Base-by-base conservation (phyloP, 768 basidiomycete genomes). In the Boletus coccyginus region DNA sequence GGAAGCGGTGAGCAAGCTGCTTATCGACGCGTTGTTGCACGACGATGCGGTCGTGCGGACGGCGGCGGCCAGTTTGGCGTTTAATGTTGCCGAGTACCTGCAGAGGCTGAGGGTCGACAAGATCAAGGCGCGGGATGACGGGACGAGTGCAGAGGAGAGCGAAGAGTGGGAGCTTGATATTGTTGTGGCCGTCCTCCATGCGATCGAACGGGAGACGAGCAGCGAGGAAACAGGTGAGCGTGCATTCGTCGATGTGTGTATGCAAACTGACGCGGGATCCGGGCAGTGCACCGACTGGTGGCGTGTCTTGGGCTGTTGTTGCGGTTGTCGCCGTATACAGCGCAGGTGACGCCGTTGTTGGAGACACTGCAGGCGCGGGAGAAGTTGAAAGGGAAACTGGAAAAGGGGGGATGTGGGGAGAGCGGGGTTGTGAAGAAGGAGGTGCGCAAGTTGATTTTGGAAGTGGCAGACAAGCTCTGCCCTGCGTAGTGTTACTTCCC, bases 141-240 rank as follows among this genome's bases (percentile, higher is more conserved):
- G 57, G n/a, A 72, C 70, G 3, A 77, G 76, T 29, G 75, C 73
- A 16, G 75, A 74, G 40, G 85, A 82, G 50, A 83, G 85, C 52
- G 90, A 81, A 19, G 94, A 94, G 52, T 95, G 92, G 91, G 86
- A 92, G 65, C 77, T 90, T 0, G 95, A 97, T 74, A 71, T 96
- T 33, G 76, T 86, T 3, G 90, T 87, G 63, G 95, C 90, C 1
- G 66, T 97, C n/a, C 68, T 94, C 0, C 91, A 93, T 69, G 90
- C 89, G 17, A 64, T 96, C 19, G 79, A 78, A 49, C 80, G 81
- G 59, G 93, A 96, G 73, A 80, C 74, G 59, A 72, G 75, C 52
- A 90, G 78, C 60, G 90, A 92, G 69, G 94, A 95, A 66, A 85
- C 92, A 62, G 86, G 93, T 90, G 53, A 72, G 91, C 70, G 27